A percentile compares a stretch with the other conserved stretches of the same genome.
Evolutionary conservation across 2,329 filamentous ascomycete species (phyloP).

Genomic region (Epichloe sibirici): DNA sequence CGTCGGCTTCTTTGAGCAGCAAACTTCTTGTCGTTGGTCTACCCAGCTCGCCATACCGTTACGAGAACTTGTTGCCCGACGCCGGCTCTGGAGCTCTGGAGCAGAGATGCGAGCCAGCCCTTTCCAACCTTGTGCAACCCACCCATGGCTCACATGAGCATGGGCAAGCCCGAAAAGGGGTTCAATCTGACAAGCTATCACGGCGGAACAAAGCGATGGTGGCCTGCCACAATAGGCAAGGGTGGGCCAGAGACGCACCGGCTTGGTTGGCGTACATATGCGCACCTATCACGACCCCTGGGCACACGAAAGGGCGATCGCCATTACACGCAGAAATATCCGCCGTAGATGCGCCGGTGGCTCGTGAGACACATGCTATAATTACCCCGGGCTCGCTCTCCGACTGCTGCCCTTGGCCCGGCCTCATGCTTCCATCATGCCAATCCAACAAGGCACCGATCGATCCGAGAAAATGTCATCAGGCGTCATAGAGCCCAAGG

Average conservation of each 20-base stretch:
- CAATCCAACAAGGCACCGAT: not conserved
- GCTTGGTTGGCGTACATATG: not conserved
- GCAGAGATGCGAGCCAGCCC: too few species aligned
- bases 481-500: constrained; percentile 1
- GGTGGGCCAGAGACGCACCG: not conserved
- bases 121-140: too few species aligned
- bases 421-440: not conserved
- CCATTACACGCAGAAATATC: not conserved
- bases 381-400: not conserved
- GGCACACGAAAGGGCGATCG: not conserved
- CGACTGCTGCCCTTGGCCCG: not conserved
- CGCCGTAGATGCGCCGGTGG: not conserved
- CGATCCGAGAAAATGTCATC: not conserved
- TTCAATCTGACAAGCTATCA: not conserved
- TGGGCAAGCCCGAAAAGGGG: too few species aligned
- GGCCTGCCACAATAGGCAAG: too few species aligned
- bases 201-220: not conserved
- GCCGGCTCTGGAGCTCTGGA: too few species aligned
- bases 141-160: too few species aligned
- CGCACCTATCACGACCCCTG: not conserved
- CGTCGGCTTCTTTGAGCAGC: too few species aligned
- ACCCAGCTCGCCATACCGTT: too few species aligned
- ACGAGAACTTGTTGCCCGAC: too few species aligned
- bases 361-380: not conserved
- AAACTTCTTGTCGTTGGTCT: too few species aligned